A percentile compares a stretch with the other conserved stretches of the same genome.
Evolutionary conservation across 768 basidiomycete species (phyloP).

Genomic region (Coprinopsis marcescibilis): DNA sequence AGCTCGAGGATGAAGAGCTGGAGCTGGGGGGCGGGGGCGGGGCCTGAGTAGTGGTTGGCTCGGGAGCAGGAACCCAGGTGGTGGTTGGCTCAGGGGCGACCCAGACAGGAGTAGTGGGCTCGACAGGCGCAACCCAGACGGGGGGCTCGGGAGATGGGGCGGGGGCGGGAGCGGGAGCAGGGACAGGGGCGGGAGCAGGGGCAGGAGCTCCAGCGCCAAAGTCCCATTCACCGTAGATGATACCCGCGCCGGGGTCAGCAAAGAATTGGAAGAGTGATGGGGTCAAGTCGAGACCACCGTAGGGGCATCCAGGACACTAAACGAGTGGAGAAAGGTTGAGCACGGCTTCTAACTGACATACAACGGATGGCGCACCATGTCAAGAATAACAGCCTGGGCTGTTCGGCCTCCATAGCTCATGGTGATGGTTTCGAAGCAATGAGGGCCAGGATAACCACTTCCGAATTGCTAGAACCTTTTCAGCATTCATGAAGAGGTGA

Average conservation of each 20-base stretch:
- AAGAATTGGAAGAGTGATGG: slow-evolving; percentile 63
- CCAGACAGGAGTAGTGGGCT: neutral
- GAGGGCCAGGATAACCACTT: slow-evolving; percentile 52
- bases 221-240: slow-evolving; percentile 58
- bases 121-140: no score
- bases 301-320: slow-evolving; percentile 65
- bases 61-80: slow-evolving; percentile 15
- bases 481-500: neutral
- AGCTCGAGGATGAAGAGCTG: neutral
- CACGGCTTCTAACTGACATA: neutral
- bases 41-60: neutral
- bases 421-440: slow-evolving; percentile 57
- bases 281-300: slow-evolving; percentile 63
- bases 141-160: slow-evolving; percentile 15
- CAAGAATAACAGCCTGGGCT: slow-evolving; percentile 51
- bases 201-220: slow-evolving; percentile 32
- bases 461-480: slow-evolving; percentile 41
- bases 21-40: slow-evolving; percentile 2
- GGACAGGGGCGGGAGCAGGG: slow-evolving; percentile 17
- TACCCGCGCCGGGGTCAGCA: slow-evolving; percentile 39
- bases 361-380: slow-evolving; percentile 40
- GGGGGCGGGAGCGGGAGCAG: slow-evolving; percentile 9
- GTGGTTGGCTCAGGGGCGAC: slow-evolving; percentile 19
- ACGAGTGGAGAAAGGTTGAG: neutral
- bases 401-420: slow-evolving; percentile 60